phyloP scores from a whole-genome alignment of 2,329 filamentous ascomycete genomes.

The Penicillium sclerotigenum region DNA sequence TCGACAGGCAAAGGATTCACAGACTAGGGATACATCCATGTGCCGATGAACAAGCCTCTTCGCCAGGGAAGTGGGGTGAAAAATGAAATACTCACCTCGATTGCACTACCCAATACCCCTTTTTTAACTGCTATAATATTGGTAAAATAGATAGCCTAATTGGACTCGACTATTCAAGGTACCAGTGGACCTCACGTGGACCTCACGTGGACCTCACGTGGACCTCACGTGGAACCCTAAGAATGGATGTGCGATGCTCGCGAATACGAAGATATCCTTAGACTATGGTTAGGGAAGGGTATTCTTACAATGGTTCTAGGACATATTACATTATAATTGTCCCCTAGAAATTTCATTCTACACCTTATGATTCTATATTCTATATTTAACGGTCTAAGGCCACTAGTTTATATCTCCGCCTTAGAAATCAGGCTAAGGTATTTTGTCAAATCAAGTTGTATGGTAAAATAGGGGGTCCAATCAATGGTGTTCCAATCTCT shows the following conservation, averaged over 20 bases:
- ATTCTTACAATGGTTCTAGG: not conserved
- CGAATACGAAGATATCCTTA: not conserved
- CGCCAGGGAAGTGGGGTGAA: accelerated
- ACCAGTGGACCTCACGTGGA: not conserved
- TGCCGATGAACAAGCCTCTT: not conserved
- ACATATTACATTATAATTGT: not conserved
- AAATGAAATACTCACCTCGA: not conserved
- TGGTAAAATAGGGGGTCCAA: too few relatives aligned
- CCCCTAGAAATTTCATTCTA: too few relatives aligned
- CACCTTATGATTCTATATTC: too few relatives aligned
- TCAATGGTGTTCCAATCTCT: too few relatives aligned
- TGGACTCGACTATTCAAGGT: not conserved
- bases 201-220: not conserved
- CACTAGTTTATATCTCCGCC: too few relatives aligned
- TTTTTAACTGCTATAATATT: not conserved
- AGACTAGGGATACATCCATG: not conserved
- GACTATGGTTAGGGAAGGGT: accelerated
- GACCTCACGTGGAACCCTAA: not conserved
- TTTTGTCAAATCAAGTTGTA: too few relatives aligned
- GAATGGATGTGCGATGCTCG: not conserved
- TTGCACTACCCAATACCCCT: not conserved
- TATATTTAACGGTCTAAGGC: too few relatives aligned
- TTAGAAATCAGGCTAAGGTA: too few relatives aligned
- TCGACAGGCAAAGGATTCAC: not conserved
- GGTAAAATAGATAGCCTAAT: not conserved